Evolutionary conservation across 2,329 filamentous ascomycete genomes (phyloP).

Genomic region (Aspergillus sp.): DNA sequence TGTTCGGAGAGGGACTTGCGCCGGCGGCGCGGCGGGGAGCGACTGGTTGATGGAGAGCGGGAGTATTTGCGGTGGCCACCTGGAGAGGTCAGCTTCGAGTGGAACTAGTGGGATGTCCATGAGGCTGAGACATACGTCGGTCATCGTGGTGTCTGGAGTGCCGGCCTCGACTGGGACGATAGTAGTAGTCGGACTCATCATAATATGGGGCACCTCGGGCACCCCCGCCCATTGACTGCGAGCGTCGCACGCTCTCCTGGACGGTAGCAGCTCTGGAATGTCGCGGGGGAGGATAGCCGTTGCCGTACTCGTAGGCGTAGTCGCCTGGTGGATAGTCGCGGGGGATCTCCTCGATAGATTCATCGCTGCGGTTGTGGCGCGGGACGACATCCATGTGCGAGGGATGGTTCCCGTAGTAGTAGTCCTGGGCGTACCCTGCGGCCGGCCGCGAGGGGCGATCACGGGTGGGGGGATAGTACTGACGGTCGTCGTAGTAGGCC

Average conservation of each 20-base stretch:
- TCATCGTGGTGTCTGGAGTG: slow-evolving; percentile 49
- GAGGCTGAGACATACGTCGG: slow-evolving; percentile 27
- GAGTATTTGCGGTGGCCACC: slow-evolving; percentile 32
- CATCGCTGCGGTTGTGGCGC: slow-evolving; percentile 64
- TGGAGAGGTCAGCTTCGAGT: slow-evolving; percentile 13
- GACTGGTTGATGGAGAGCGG: slow-evolving; percentile 39
- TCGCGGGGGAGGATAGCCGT: slow-evolving; percentile 26
- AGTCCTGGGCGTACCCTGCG: slow-evolving; percentile 25
- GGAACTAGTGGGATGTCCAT: background rate
- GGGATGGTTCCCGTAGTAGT: slow-evolving; percentile 22
- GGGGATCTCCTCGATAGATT: slow-evolving; percentile 76
- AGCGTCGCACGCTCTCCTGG: slow-evolving; percentile 35
- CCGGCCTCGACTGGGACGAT: slow-evolving; percentile 39
- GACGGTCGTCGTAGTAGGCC: slow-evolving; percentile 39
- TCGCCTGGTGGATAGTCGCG: slow-evolving; percentile 76
- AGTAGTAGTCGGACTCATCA: slow-evolving; percentile 27
- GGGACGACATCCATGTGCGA: slow-evolving; percentile 19
- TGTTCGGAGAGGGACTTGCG: slow-evolving; percentile 50
- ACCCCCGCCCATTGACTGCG: slow-evolving; percentile 36
- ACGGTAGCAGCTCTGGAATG: slow-evolving; percentile 27
- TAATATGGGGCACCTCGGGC: slow-evolving; percentile 26
- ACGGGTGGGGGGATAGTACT: slow-evolving; percentile 23
- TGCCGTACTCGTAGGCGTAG: slow-evolving; percentile 39
- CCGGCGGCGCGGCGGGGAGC: slow-evolving; percentile 40
- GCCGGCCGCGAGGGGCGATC: slow-evolving; percentile 31